phyloP scores from a whole-genome alignment of 345 rosid species.

The Limnanthes douglasii region DNA sequence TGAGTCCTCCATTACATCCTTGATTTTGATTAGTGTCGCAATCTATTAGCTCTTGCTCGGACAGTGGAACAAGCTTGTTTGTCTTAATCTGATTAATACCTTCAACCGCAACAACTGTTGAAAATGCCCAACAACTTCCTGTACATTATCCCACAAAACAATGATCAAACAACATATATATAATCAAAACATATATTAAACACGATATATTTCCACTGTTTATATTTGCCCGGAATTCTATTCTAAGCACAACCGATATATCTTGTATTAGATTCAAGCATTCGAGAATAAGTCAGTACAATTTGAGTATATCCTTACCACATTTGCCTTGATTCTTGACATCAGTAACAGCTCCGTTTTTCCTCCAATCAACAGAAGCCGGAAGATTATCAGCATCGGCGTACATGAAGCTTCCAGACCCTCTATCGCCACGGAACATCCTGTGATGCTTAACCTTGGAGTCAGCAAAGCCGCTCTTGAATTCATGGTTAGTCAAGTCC shows the following conservation, averaged over 20 bases:
- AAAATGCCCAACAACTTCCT: conserved; percentile 90
- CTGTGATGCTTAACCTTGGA: conserved; percentile 17
- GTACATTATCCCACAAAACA: conserved; percentile 1
- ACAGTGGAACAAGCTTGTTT: conserved; percentile 34
- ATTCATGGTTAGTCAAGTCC: conserved; percentile 32
- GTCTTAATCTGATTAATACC: conserved; percentile 56
- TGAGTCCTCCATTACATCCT: conserved; percentile 64
- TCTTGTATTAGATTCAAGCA: too few relatives aligned
- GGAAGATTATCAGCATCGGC: conserved; percentile 21
- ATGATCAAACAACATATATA: too few relatives aligned
- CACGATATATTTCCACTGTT: too few relatives aligned
- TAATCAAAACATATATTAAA: too few relatives aligned
- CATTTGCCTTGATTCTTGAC: conserved; percentile 29
- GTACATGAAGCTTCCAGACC: conserved; percentile 15
- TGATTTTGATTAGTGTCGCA: conserved; percentile 52
- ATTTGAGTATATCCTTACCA: conserved; percentile 13
- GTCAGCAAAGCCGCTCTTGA: conserved; percentile 18
- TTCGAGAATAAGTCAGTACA: too few relatives aligned
- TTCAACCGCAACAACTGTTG: conserved; percentile 55
- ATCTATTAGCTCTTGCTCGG: conserved; percentile 61
- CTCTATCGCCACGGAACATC: conserved; percentile 17
- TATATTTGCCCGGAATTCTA: too few relatives aligned
- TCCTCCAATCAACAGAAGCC: conserved; percentile 25
- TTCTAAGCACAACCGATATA: too few relatives aligned
- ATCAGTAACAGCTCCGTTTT: conserved; percentile 30